Base-by-base conservation (phyloP, 805 yeast species). In the Hemisphaericaspora nanyangensis region DNA sequence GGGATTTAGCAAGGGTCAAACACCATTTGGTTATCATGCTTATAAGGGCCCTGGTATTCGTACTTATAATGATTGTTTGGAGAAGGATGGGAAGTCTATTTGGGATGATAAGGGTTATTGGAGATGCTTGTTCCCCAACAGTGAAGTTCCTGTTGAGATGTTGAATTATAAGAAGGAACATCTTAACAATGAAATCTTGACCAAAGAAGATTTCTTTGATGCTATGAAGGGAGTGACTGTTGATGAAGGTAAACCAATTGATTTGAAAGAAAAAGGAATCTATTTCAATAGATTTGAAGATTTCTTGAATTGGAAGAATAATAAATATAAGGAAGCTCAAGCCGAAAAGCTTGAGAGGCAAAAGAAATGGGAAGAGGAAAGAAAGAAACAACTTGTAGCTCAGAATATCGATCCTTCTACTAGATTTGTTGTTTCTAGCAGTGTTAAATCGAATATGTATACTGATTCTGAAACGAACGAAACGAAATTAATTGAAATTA, bases 41-140 rank as follows among this genome's bases (percentile, higher is more conserved):
- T 74, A 66, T 46, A 79, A 79, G 17, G 67, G 71, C 6, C 95
- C 95, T 2, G 65, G 80, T 0, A 65, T 74, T 2, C 58, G 70
- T 35, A 74, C 77, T 44, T 86, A 80, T 57, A 68, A 74, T 37
- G 69, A 75, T 33, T 91, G 98, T 60, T 49, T 74, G 45, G 75
- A 74, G 16, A 62, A 72, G 26, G 64, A 78, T 7, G 98, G 99
- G 3, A 62, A 74, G 6, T 76, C 87, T 0, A 80, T 79, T 10
- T 91, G 97, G 96, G 95, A 88, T 55, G 63, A 76, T 27, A 70
- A 74, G 17, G 98, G 97, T 0, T 76, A 80, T 58, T 91, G 97
- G 97, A 76, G 90, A 54, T 91, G 98, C 62, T 64, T 91, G 33
- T 83, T 90, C 59, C 95, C 96, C 10, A 70, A 71, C 47, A 43